phyloP scores from a whole-genome alignment of 345 rosid species.

The Lepidium didymum region DNA sequence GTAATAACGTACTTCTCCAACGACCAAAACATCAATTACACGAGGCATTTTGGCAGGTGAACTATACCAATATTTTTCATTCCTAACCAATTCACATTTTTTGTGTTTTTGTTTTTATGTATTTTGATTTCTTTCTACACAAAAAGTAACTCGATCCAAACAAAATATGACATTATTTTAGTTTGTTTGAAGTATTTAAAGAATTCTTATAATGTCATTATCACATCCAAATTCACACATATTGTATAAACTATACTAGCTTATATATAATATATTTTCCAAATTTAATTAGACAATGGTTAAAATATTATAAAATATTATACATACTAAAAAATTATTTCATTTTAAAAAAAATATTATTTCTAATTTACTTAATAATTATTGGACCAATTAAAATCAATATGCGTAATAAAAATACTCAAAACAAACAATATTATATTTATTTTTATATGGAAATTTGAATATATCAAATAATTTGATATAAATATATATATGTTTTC shows the following conservation, averaged over 20 bases:
- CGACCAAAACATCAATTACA: conserved; percentile 24
- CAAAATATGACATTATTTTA: background rate
- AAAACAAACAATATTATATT: no score
- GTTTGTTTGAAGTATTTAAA: background rate
- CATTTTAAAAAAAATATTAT: no score
- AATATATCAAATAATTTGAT: no score
- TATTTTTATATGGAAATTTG: no score
- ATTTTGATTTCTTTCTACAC: no score
- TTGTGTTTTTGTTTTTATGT: background rate
- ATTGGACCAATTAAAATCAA: no score
- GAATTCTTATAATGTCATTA: background rate
- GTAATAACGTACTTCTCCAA: conserved; percentile 2
- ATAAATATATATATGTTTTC: no score
- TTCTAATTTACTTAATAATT: no score
- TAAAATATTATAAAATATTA: no score
- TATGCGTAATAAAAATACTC: no score
- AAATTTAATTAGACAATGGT: background rate
- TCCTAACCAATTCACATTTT: background rate
- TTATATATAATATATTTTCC: background rate
- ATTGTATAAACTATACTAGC: background rate
- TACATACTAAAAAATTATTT: no score
- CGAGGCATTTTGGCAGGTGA: conserved; percentile 31
- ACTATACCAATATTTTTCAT: conserved; percentile 7
- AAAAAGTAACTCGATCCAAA: background rate
- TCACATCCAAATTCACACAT: background rate